Conservation (phyloP, 805 yeast genomes). For the Candida adriatica region DNA sequence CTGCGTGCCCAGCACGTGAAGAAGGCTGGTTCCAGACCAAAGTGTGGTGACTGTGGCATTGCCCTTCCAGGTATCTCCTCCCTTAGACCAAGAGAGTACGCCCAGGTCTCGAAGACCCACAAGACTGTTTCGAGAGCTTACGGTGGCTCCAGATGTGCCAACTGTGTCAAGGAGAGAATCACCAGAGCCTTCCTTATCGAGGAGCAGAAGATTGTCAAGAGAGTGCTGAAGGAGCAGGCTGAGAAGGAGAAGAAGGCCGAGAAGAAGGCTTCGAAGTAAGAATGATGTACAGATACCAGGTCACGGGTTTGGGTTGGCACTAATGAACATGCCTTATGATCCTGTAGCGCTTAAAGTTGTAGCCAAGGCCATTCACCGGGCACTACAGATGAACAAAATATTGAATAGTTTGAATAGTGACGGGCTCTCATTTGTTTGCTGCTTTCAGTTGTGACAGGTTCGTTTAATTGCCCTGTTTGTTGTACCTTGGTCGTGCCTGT, state of each 20-base stretch:
- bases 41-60: slow-evolving; percentile 77
- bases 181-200: slow-evolving; percentile 99
- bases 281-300: too few relatives aligned
- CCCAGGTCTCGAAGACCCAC: slow-evolving; percentile 89
- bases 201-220: slow-evolving; percentile 99
- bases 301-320: too few relatives aligned
- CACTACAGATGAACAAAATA: too few relatives aligned
- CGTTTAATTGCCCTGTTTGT: neutral
- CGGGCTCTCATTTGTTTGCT: too few relatives aligned
- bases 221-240: slow-evolving; percentile 95
- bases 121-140: slow-evolving; percentile 99
- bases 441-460: neutral
- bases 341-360: too few relatives aligned
- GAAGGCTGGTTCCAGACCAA: slow-evolving; percentile 77
- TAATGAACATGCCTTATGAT: too few relatives aligned
- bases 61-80: slow-evolving; percentile 85
- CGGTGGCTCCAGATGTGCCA: slow-evolving; percentile 99
- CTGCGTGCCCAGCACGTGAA: slow-evolving; percentile 96
- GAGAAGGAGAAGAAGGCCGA: slow-evolving; percentile 73
- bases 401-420: slow-evolving; percentile 5
- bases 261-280: slow-evolving; percentile 32
- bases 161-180: slow-evolving; percentile 98
- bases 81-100: slow-evolving; percentile 98
- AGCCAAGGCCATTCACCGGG: too few relatives aligned
- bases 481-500: neutral